Conservation (phyloP, 2,329 filamentous ascomycete genomes). For the Aspergillus candidus region DNA sequence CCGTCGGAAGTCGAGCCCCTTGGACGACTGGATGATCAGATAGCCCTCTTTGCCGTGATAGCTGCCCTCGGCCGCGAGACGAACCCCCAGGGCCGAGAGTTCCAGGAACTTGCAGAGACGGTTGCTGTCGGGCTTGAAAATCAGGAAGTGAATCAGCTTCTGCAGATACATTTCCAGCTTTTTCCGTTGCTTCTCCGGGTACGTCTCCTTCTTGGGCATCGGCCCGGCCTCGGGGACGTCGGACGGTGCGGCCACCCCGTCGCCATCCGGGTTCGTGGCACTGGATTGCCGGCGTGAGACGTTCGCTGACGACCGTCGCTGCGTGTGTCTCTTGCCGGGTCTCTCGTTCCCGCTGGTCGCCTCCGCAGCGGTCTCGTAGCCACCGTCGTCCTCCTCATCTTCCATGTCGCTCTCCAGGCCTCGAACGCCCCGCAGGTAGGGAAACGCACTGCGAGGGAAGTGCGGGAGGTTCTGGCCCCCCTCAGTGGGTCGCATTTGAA, state of each 20-base stretch:
- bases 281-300: slow-evolving; percentile 56
- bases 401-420: slow-evolving; percentile 78
- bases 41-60: slow-evolving; percentile 98
- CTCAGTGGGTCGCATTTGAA: slow-evolving; percentile 63
- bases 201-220: slow-evolving; percentile 48
- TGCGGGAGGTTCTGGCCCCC: slow-evolving; percentile 73
- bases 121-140: slow-evolving; percentile 94
- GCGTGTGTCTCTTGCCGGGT: slow-evolving; percentile 42
- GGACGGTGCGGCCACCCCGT: slow-evolving; percentile 29
- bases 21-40: slow-evolving; percentile 83
- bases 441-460: slow-evolving; percentile 84
- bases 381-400: slow-evolving; percentile 50
- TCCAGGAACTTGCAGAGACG: slow-evolving; percentile 93
- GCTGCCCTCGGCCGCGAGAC: slow-evolving; percentile 88
- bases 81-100: slow-evolving; percentile 85
- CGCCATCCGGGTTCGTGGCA: slow-evolving; percentile 35
- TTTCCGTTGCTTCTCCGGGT: slow-evolving; percentile 74
- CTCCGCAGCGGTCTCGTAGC: slow-evolving; percentile 50
- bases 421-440: slow-evolving; percentile 76
- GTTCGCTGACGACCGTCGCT: slow-evolving; percentile 50
- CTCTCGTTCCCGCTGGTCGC: slow-evolving; percentile 65
- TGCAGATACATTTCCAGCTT: slow-evolving; percentile 86
- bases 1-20: slow-evolving; percentile 78
- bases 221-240: slow-evolving; percentile 30
- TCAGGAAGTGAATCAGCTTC: slow-evolving; percentile 91